Percentiles rank a stretch among this genome's conserved stretches.
Evolutionary conservation across 2,329 filamentous ascomycete species (phyloP).

Genomic region (Gliomastix tumulicola): DNA sequence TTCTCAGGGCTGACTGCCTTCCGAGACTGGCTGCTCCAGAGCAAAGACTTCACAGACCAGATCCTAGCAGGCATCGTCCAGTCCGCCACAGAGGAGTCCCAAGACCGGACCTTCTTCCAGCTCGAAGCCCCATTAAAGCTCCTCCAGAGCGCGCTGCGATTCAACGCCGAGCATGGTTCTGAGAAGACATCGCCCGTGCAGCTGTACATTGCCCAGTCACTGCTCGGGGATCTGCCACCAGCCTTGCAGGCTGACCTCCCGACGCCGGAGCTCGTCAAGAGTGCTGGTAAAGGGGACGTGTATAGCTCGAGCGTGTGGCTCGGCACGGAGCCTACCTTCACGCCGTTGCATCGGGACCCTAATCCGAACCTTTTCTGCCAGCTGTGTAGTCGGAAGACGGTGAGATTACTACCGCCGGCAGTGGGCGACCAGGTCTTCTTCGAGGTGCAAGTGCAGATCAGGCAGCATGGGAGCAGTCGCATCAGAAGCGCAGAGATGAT

Average conservation of each 20-base stretch:
- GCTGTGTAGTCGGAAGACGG: conserved; percentile 62
- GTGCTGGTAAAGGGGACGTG: conserved; percentile 70
- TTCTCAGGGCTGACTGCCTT: conserved; percentile 17
- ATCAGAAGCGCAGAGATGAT: conserved; percentile 88
- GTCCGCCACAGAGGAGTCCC: conserved; percentile 12
- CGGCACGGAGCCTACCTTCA: conserved; percentile 78
- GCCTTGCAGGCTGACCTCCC: conserved; percentile 59
- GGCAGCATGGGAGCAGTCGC: conserved; percentile 29
- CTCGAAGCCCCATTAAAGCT: conserved; percentile 57
- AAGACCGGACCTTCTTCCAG: conserved; percentile 38
- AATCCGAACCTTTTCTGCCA: conserved; percentile 93
- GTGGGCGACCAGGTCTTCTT: conserved; percentile 60
- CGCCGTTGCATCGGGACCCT: conserved; percentile 84
- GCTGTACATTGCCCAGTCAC: conserved; percentile 84
- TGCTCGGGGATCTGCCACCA: conserved; percentile 60
- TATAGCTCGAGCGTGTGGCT: conserved; percentile 87
- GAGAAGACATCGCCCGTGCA: conserved; percentile 14
- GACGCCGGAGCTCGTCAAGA: conserved; percentile 54
- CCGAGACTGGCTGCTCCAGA: conserved; percentile 15
- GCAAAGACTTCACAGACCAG: conserved; percentile 16
- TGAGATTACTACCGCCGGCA: conserved; percentile 64
- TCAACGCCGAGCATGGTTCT: conserved; percentile 25
- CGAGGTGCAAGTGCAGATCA: conserved; percentile 33
- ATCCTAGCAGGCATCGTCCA: conserved; percentile 21
- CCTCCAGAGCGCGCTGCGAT: conserved; percentile 50